Base-by-base conservation (phyloP, 2,329 filamentous ascomycete species). In the Albophoma yamanashiensis region DNA sequence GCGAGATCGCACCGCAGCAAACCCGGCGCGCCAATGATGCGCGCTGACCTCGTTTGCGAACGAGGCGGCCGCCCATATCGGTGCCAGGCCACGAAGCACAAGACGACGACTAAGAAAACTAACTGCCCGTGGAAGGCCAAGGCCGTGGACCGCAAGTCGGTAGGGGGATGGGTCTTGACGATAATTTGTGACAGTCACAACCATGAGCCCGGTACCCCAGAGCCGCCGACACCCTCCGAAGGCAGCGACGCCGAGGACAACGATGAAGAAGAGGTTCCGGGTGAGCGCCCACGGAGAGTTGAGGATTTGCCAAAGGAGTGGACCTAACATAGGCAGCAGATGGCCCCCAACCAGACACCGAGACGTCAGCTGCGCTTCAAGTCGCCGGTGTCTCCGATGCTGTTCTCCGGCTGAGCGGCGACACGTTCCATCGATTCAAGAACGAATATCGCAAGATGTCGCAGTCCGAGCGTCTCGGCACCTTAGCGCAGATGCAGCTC, bases 101-200 rank as follows among this genome's bases (percentile, higher is more conserved):
- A 78, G 66, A 76, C 76, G 8, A 73, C 74, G 31, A 78, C 76
- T 9, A 78, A 78, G 65, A 78, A 78, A 68, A 78, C 75, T 0
- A 73, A 75, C 56, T 78, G 76, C 31, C 76, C 75, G 5, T 78
- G 76, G 76, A 76, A 76, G 62, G 76, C 75, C 38, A 78, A 78
- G 62, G 75, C 75, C 1, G 76, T 78, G 9, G 70, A 77, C 58
- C 73, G 75, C 11, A 78, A 77, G 67, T 70, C 72, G 14, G 69
- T 75, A 60, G 75, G 75, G 5, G 76, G 75, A 43, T 78, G 76
- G 76, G 72, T 77, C n/a, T 62, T 78, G 63, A 78, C 75, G 3
- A 70, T 78, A 45, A 72, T 71, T 52, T 78, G 76, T 64, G 72
- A 78, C 60, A 70, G 75, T 63, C 76, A 78, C 63, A 78, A 78